Conservation (phyloP, 331 rosid species). For the Rhamnella rubrinervis region DNA sequence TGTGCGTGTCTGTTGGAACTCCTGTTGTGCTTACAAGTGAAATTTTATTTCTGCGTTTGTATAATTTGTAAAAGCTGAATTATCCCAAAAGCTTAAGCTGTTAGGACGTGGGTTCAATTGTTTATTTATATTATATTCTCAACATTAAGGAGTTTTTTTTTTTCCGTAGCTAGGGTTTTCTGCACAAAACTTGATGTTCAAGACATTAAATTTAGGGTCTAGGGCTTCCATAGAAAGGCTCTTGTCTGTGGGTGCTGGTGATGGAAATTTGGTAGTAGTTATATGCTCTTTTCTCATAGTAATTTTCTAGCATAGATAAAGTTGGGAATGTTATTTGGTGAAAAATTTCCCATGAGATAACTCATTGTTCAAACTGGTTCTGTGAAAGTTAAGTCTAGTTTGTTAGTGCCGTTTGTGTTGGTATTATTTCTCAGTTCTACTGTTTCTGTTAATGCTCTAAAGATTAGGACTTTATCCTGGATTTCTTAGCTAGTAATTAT, state of each 20-base stretch:
- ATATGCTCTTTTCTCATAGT: background rate
- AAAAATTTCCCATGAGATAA: too few species aligned
- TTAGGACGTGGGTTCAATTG: too few species aligned
- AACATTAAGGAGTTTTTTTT: background rate
- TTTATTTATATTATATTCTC: too few species aligned
- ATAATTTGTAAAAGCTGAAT: background rate
- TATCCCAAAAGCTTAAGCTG: too few species aligned
- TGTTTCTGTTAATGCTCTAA: background rate
- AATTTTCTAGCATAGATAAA: background rate
- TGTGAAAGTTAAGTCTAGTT: too few species aligned
- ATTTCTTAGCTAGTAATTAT: background rate
- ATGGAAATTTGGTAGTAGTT: background rate
- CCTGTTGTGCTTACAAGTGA: background rate
- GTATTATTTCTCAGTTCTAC: background rate
- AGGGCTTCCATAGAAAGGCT: conserved; percentile 1
- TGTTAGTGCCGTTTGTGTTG: background rate
- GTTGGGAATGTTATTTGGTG: too few species aligned
- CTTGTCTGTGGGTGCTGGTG: background rate
- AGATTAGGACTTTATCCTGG: background rate
- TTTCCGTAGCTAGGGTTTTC: conserved; percentile 29
- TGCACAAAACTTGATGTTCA: conserved; percentile 9
- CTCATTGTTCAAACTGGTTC: too few species aligned
- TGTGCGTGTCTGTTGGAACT: background rate
- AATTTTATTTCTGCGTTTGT: background rate
- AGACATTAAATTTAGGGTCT: background rate